Evolutionary conservation across 805 yeast species (phyloP), one percentile per base, ranked within the genome.

Genomic region (Kazachstania kunashirensis): DNA sequence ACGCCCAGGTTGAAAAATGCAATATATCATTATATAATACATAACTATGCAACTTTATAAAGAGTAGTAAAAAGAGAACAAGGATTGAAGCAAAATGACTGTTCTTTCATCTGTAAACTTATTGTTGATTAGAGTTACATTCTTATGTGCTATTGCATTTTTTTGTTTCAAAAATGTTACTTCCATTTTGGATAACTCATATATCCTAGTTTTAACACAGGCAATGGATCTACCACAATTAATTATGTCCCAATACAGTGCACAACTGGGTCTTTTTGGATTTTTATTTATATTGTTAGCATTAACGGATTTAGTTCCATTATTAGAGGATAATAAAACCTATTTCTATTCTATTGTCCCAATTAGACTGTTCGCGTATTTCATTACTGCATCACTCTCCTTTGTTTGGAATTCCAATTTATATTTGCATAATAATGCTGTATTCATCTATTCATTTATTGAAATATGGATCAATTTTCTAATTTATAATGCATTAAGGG

Each of bases 391-490:
- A 6, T 66, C 66, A 4, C 67, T 66, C 44, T 57, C 77, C 18
- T 76, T 74, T 48, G 36, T 69, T 29, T 67, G 68, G 38, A 59
- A 59, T n/a, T 54, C 61, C 30, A 64, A 67, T 15, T 42, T 50
- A 13, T 53, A 60, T 17, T 40, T 79, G n/a, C 74, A 79, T 50
- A 79, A 79, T 57, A 77, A 75, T 49, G 60, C 75, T 31, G 71
- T 78, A 3, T 78, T 81, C 44, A 61, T 70, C 5, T 78, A 70
- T 50, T 55, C 74, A 21, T 78, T 80, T 43, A 49, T 72, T 43
- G 92, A 81, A 54, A 68, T 79, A 23, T 81, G 88, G 85, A 63
- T 75, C 49, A 75, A 77, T 48, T 74, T 78, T 40, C 59, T 80
- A 44, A 66, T 78, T 24, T 79, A 67, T 55, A 72, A 69, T 50